These are phyloP conservation scores for Piper betle DNA, from an alignment of 164 flowering plant species.

Conservation along the genomic window DNA sequence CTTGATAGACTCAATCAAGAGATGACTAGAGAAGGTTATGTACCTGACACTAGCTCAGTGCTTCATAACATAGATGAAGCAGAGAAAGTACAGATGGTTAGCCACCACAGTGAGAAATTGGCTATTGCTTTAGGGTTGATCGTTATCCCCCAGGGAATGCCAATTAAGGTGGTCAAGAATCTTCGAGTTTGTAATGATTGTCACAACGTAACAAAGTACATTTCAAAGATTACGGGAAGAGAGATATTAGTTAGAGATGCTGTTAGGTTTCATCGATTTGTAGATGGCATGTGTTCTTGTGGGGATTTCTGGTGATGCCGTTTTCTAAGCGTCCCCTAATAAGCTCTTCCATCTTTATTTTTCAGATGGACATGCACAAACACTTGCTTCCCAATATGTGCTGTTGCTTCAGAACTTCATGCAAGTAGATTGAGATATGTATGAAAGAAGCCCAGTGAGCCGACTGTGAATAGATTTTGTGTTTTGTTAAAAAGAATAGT, in stretches of 20 bases:
- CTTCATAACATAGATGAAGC: slow-evolving; percentile 18
- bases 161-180: slow-evolving; percentile 15
- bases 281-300: slow-evolving; percentile 74
- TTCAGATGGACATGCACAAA: no score
- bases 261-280: slow-evolving; percentile 68
- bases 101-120: slow-evolving; percentile 20
- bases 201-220: slow-evolving; percentile 64
- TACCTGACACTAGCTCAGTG: slow-evolving; percentile 15
- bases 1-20: slow-evolving; percentile 9
- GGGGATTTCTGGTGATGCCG: slow-evolving; percentile 70
- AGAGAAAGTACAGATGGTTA: slow-evolving; percentile 18
- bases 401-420: no score
- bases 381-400: no score
- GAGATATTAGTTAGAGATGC: slow-evolving; percentile 16
- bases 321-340: no score
- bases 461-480: no score
- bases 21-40: slow-evolving; percentile 16
- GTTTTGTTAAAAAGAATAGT: no score
- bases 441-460: no score
- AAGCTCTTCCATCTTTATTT: no score
- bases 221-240: slow-evolving; percentile 11
- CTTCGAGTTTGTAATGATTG: slow-evolving; percentile 51
- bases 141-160: slow-evolving; percentile 14
- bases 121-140: slow-evolving; percentile 23
- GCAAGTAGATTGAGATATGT: no score